Evolutionary conservation across 1,284 basidiomycete species (phyloP).

Genomic region (Ustilago tritici): DNA sequence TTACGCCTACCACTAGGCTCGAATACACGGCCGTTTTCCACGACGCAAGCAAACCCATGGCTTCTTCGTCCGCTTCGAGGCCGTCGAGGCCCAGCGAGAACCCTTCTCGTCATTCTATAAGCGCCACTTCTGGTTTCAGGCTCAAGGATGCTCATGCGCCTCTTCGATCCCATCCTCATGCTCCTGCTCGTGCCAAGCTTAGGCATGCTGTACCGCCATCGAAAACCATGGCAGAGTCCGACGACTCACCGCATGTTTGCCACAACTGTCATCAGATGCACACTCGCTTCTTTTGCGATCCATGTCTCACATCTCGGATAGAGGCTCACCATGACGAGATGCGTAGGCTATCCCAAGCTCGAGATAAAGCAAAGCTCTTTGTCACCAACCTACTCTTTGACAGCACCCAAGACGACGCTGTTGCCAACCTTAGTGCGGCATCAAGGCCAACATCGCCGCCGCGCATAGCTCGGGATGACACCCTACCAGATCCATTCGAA

Average conservation of each 20-base stretch:
- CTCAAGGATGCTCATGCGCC: slow-evolving; percentile 3
- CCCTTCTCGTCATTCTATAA: slow-evolving; percentile 33
- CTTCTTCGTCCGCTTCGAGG: slow-evolving; percentile 10
- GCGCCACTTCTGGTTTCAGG: slow-evolving; percentile 8
- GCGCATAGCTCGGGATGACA: background rate
- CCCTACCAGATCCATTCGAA: slow-evolving; percentile 43
- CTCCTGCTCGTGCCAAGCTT: slow-evolving; percentile 22
- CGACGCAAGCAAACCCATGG: slow-evolving; percentile 1
- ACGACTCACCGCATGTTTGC: slow-evolving; percentile 21
- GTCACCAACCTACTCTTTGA: slow-evolving; percentile 21
- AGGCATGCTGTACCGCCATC: slow-evolving; percentile 16
- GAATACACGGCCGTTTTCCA: background rate
- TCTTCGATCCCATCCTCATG: slow-evolving; percentile 7
- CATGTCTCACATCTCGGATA: slow-evolving; percentile 40
- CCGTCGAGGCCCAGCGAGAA: slow-evolving; percentile 21
- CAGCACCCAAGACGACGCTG: background rate
- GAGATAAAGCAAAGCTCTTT: slow-evolving; percentile 33
- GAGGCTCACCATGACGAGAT: slow-evolving; percentile 42
- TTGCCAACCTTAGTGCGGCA: background rate
- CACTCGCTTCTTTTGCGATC: slow-evolving; percentile 49
- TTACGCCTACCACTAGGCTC: background rate
- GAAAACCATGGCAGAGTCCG: background rate
- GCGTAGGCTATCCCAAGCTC: slow-evolving; percentile 32
- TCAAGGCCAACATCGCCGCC: background rate
- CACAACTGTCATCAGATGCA: slow-evolving; percentile 44